These are phyloP conservation scores for Dothiorella sarmentorum DNA, from an alignment of 2,329 filamentous ascomycete species.

Conservation along the genomic window DNA sequence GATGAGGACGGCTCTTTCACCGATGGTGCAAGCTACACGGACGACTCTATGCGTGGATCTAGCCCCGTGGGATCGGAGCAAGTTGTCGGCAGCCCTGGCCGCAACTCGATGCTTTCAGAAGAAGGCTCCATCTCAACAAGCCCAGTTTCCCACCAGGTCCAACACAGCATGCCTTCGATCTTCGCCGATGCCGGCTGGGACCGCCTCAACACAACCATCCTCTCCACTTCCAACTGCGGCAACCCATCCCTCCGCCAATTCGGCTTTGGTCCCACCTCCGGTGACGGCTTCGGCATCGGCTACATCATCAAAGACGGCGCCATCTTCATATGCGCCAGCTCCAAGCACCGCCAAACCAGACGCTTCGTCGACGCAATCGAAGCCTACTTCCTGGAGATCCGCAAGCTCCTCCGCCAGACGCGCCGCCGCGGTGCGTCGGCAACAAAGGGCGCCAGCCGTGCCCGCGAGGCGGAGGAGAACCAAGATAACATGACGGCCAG, in stretches of 20 bases:
- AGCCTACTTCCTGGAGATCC: conserved; percentile 84
- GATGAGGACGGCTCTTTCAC: conserved; percentile 64
- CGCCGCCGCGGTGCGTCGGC: conserved; percentile 53
- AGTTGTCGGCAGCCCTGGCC: conserved; percentile 51
- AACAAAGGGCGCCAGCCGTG: conserved; percentile 54
- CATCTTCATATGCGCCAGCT: conserved; percentile 86
- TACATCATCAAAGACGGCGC: conserved; percentile 98
- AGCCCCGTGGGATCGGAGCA: conserved; percentile 34
- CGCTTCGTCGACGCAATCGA: conserved; percentile 88
- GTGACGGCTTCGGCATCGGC: conserved; percentile 92
- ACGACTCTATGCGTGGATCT: conserved; percentile 35
- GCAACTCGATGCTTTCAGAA: conserved; percentile 49
- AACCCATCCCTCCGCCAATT: conserved; percentile 94
- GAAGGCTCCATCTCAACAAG: conserved; percentile 48
- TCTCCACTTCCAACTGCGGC: conserved; percentile 97
- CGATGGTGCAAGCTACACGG: conserved; percentile 54
- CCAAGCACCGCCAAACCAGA: conserved; percentile 89
- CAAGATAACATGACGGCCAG: conserved; percentile 29
- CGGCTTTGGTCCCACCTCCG: conserved; percentile 91
- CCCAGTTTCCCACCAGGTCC: conserved; percentile 47
- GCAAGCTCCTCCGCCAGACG: conserved; percentile 74
- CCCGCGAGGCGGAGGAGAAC: conserved; percentile 58
- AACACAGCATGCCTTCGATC: conserved; percentile 64
- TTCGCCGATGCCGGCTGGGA: conserved; percentile 93
- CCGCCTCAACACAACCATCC: conserved; percentile 86